phyloP scores from a whole-genome alignment of 2,329 filamentous ascomycete genomes.

The Zalaria obscura region DNA sequence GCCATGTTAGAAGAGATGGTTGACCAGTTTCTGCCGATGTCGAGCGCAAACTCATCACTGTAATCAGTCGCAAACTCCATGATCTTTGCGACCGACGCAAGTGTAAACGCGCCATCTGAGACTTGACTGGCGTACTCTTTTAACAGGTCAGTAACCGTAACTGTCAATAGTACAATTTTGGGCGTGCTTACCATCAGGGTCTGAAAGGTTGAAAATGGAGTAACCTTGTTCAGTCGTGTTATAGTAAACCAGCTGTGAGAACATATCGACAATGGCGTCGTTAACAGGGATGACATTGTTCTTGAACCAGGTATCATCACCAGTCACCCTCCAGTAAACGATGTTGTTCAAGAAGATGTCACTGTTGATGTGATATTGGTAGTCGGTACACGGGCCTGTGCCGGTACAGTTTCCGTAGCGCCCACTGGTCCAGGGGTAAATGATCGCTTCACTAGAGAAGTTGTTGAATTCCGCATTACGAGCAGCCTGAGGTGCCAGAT shows the following conservation, averaged over 20 bases:
- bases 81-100: conserved; percentile 7
- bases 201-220: conserved; percentile 49
- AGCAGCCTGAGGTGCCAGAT: conserved; percentile 44
- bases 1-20: conserved; percentile 6
- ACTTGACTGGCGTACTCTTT: conserved; percentile 48
- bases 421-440: conserved; percentile 55
- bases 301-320: conserved; percentile 42
- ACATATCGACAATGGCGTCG: conserved; percentile 48
- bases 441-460: conserved; percentile 44
- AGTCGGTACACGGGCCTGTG: conserved; percentile 50
- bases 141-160: conserved; percentile 25
- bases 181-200: conserved; percentile 38
- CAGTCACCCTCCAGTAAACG: conserved; percentile 47
- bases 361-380: conserved; percentile 58
- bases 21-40: conserved; percentile 6
- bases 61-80: conserved; percentile 7
- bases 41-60: conserved; percentile 5
- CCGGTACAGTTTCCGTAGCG: conserved; percentile 54
- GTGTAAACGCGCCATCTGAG: conserved; percentile 7
- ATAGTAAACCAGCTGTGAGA: conserved; percentile 42
- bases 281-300: conserved; percentile 47
- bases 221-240: conserved; percentile 42
- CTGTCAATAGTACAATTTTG: not conserved
- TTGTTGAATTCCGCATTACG: conserved; percentile 41
- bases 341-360: conserved; percentile 51